These are phyloP conservation scores for Meyerozyma sp. DNA, from an alignment of 1,139 yeast genomes.

Conservation along the genomic window DNA sequence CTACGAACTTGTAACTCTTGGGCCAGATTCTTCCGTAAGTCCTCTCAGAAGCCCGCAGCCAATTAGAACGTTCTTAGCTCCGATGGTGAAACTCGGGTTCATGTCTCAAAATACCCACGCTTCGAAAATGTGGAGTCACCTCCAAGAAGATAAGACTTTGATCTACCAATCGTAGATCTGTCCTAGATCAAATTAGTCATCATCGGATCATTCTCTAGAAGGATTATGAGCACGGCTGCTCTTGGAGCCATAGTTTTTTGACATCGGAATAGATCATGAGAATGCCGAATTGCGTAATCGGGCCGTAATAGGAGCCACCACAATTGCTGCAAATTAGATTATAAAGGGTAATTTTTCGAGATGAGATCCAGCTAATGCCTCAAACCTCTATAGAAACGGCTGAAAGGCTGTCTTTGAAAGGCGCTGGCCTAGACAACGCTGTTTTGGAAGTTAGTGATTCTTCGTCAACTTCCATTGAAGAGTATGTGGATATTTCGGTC, in stretches of 20 bases:
- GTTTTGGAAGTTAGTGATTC: neutral
- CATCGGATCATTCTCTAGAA: neutral
- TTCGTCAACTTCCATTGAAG: constrained; percentile 1
- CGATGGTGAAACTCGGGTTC: too few species aligned
- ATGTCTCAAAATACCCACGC: too few species aligned
- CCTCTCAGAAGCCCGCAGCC: too few species aligned
- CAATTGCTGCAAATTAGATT: constrained; percentile 1
- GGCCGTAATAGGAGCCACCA: neutral
- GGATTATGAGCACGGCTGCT: neutral
- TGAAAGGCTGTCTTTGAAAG: neutral
- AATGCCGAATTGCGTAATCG: neutral
- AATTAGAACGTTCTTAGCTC: too few species aligned
- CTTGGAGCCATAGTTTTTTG: neutral
- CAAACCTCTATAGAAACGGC: neutral
- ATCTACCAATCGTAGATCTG: too few species aligned
- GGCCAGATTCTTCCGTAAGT: too few species aligned
- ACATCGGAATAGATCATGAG: neutral
- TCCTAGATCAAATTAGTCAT: neutral
- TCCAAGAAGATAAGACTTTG: too few species aligned
- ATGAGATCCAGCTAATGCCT: neutral
- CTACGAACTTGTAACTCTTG: too few species aligned
- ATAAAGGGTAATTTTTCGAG: neutral
- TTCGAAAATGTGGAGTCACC: too few species aligned
- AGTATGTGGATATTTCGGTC: constrained; percentile 25
- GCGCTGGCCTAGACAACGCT: neutral